Evolutionary conservation across 768 basidiomycete genomes (phyloP).

Genomic region (Cystofilobasidium ferigula): DNA sequence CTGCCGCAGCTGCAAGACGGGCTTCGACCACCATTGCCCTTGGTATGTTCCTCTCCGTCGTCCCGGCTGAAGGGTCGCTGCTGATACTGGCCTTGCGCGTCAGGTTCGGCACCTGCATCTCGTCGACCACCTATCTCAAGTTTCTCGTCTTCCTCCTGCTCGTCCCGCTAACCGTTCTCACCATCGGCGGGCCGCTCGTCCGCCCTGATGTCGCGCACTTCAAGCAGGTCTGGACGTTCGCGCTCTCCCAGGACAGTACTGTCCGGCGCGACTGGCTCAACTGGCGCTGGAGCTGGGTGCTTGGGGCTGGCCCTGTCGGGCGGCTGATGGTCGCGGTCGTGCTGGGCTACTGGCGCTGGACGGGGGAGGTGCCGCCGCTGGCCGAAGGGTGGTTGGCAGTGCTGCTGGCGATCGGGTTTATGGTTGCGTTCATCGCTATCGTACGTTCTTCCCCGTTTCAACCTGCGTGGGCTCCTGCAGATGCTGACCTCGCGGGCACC

Average conservation of each 20-base stretch:
- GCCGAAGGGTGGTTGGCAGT: not conserved
- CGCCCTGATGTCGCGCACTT: not conserved
- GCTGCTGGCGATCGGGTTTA: not conserved
- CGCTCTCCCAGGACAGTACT: not conserved
- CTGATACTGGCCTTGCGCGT: not conserved
- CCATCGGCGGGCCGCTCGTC: not conserved
- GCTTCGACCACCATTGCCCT: conserved; percentile 26
- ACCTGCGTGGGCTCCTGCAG: no score
- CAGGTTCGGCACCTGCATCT: conserved; percentile 21
- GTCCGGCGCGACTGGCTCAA: not conserved
- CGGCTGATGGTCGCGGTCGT: not conserved
- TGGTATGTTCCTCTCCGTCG: conserved; percentile 1
- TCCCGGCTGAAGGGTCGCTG: not conserved
- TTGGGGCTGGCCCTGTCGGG: conserved; percentile 7
- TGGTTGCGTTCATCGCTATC: not conserved
- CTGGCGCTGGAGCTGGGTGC: conserved; percentile 1
- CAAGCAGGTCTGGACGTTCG: not conserved
- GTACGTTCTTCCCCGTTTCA: not conserved
- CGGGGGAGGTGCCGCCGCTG: not conserved
- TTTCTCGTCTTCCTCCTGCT: conserved; percentile 5
- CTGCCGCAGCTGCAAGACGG: conserved; percentile 11
- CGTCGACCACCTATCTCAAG: not conserved
- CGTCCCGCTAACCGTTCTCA: not conserved
- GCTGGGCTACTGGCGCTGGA: conserved; percentile 1
- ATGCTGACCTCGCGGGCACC: not conserved